Base-by-base conservation (phyloP, 2,329 filamentous ascomycete species). In the Fusarium vanettenii region DNA sequence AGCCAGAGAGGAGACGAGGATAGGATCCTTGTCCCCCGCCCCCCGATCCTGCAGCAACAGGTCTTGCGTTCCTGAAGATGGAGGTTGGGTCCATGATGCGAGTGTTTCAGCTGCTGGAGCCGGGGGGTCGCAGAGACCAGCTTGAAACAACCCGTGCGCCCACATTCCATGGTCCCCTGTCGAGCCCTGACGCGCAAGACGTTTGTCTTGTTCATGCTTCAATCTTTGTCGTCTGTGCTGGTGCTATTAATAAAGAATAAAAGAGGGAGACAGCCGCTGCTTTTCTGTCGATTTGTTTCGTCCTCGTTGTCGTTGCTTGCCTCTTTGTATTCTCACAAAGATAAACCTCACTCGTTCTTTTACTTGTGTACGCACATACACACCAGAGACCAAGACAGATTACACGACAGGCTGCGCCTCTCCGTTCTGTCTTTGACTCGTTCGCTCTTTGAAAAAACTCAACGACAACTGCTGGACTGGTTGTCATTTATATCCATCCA, bases 91-190 rank as follows among this genome's bases (percentile, higher is more conserved):
- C 48, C 48, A 45, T 35, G 55, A 45, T 65, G 69, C 61, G 56
- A 65, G 64, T 66, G 76, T 78, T 78, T 78, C 76, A 78, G 76
- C 60, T 70, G 67, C 72, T 75, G 76, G 71, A 63, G 63, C 52
- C 29, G 29, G 56, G 69, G 66, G 60, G 71, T 73, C 64, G 52
- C 61, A 57, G 65, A 41, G 39, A 29, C 48, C 50, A 66, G 66
- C 60, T 74, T 78, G 76, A 78, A 76, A 78, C 76, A 68, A 75
- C 37, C 74, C 74, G 76, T 78, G 76, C 72, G 60, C 62, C 67
- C 67, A 68, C 73, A 71, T 74, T 74, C 71, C 65, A 22, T 22
- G 43, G 57, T 55, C 67, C 67, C 74, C 66, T 70, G 60, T 55
- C 63, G 69, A 43, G 65, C 66, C 65, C 72, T 76, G 71, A 77